phyloP scores from a whole-genome alignment of 352 stramenopile species.

The Peronospora farinosa region DNA sequence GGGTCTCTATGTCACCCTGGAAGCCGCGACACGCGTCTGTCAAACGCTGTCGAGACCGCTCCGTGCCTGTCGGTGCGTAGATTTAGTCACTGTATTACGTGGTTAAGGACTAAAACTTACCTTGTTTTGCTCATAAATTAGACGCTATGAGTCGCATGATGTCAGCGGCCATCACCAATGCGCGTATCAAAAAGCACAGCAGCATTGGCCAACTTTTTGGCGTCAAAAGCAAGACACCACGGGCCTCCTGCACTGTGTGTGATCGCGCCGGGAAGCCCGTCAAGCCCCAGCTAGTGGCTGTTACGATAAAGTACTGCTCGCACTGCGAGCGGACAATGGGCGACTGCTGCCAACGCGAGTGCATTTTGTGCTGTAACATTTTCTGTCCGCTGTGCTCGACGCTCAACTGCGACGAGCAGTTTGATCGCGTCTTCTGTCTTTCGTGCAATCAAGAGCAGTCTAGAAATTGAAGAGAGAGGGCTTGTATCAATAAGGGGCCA shows the following conservation, averaged over 20 bases:
- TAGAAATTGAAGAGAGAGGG: conserved; percentile 6
- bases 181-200: conserved; percentile 65
- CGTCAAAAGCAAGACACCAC: conserved; percentile 2
- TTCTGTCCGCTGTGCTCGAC: conserved; percentile 83
- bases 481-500: conserved; percentile 1
- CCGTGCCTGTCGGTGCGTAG: conserved; percentile 54
- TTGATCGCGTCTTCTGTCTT: conserved; percentile 74
- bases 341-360: conserved; percentile 55
- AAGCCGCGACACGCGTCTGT: conserved; percentile 33
- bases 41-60: conserved; percentile 66
- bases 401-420: conserved; percentile 77
- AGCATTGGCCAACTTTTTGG: conserved; percentile 39
- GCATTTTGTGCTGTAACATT: conserved; percentile 37
- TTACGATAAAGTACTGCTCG: conserved; percentile 32
- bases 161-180: conserved; percentile 58
- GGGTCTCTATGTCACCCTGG: conserved; percentile 49
- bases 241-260: conserved; percentile 37
- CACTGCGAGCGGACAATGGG: conserved; percentile 64
- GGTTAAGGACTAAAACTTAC: conserved; percentile 9
- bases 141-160: conserved; percentile 74
- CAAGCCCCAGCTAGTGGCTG: conserved; percentile 11
- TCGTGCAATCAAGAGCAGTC: conserved; percentile 51
- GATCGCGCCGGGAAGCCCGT: conserved; percentile 14
- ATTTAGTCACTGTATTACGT: background rate
- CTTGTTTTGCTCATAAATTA: conserved; percentile 13